Evolutionary conservation across 2,329 filamentous ascomycete species (phyloP).

Genomic region (Akanthomyces muscarius): DNA sequence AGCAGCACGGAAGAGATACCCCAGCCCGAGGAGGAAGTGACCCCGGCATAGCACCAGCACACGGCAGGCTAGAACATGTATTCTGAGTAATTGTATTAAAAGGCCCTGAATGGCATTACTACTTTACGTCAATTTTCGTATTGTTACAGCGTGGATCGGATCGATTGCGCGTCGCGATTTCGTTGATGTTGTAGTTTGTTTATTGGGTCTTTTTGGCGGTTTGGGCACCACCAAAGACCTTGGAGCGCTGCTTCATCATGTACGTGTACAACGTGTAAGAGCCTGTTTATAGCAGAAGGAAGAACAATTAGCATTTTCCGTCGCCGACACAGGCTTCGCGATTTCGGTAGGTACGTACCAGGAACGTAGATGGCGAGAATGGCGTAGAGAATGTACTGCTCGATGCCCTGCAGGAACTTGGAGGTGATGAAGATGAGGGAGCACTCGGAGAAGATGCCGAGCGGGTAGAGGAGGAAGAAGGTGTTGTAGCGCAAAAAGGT

Average conservation of each 20-base stretch:
- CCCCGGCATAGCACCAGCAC: background rate
- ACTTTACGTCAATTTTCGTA: background rate
- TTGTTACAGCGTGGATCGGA: background rate
- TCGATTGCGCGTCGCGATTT: background rate
- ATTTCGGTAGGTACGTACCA: slow-evolving; percentile 45
- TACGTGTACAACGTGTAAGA: slow-evolving; percentile 84
- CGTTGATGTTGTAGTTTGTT: slow-evolving; percentile 1
- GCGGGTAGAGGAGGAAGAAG: slow-evolving; percentile 87
- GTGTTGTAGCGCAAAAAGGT: slow-evolving; percentile 87
- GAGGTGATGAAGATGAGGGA: slow-evolving; percentile 71
- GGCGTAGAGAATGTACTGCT: slow-evolving; percentile 57
- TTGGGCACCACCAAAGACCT: slow-evolving; percentile 46
- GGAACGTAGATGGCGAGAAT: slow-evolving; percentile 76
- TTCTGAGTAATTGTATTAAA: background rate
- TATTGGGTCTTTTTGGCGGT: slow-evolving; percentile 36
- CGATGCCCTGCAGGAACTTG: slow-evolving; percentile 47
- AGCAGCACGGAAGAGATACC: slow-evolving; percentile 39
- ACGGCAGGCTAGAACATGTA: background rate
- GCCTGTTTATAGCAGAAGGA: slow-evolving; percentile 38
- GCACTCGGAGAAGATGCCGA: slow-evolving; percentile 87
- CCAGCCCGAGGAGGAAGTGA: slow-evolving; percentile 22
- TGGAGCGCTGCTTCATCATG: slow-evolving; percentile 88
- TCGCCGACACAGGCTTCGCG: too few relatives aligned
- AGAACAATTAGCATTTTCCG: background rate
- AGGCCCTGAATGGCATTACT: background rate